A percentile compares a stretch with the other conserved stretches of the same genome.
These are phyloP conservation scores for Sarcodon sp. DNA, from an alignment of 768 basidiomycete species.

Conservation along the genomic window DNA sequence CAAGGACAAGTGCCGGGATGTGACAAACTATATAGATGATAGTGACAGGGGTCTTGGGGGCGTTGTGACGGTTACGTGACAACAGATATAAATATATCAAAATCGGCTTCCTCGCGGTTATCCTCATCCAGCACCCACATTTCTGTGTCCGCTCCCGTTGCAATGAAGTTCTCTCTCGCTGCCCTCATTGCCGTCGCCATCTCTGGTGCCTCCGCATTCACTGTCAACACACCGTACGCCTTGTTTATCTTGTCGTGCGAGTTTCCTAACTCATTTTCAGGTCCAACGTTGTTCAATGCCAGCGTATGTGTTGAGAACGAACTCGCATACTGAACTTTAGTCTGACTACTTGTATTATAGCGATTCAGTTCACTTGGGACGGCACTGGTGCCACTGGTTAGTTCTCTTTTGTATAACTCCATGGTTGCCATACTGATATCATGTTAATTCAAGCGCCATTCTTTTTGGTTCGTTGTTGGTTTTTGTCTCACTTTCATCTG, in stretches of 20 bases:
- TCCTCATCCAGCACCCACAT: conserved; percentile 15
- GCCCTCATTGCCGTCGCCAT: conserved; percentile 25
- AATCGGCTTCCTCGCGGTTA: conserved; percentile 9
- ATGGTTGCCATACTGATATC: conserved; percentile 3
- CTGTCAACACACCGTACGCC: conserved; percentile 65
- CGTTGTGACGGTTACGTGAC: background rate
- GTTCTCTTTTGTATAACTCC: background rate
- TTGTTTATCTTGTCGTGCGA: background rate
- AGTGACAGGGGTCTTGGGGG: background rate
- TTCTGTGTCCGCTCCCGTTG: conserved; percentile 11
- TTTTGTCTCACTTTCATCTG: background rate
- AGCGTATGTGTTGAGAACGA: conserved; percentile 14
- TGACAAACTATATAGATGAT: background rate
- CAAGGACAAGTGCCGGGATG: background rate
- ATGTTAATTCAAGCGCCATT: conserved; percentile 34
- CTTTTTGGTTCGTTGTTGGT: conserved; percentile 38
- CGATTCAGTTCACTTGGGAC: conserved; percentile 43
- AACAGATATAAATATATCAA: background rate
- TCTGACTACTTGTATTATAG: conserved; percentile 2
- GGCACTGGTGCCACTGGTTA: conserved; percentile 32
- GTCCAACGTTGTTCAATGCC: conserved; percentile 36
- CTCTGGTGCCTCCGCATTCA: conserved; percentile 30
- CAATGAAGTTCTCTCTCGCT: conserved; percentile 33
- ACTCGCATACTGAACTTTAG: no score
- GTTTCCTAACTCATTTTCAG: conserved; percentile 17